Evolutionary conservation across 2,329 filamentous ascomycete species (phyloP), one percentile per base, ranked within the genome.

Genomic region (Phialocephala subalpina): DNA sequence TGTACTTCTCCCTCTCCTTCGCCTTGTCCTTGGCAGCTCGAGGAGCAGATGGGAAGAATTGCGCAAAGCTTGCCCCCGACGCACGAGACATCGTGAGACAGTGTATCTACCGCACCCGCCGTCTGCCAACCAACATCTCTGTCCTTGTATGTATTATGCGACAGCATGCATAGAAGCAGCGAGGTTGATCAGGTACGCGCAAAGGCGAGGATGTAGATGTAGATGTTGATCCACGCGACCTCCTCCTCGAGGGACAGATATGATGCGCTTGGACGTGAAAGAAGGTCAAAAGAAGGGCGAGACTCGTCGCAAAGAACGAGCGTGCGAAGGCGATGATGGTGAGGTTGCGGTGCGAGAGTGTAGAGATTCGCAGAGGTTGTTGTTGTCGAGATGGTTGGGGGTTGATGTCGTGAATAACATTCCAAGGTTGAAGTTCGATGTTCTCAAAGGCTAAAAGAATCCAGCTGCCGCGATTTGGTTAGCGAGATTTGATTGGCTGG

Each of bases 21-120:
- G 85, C 84, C 74, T 83, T 83, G 77, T 87, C 84, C 78, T 83
- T 83, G 64, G 84, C 83, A 65, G 75, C 73, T 58, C 73, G 75
- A 73, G 92, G 91, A 77, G 91, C 92, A 78, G 90, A 88, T 73
- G 91, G 92, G 80, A 94, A 94, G 86, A 93, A 96, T 82, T 94
- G 89, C 82, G 91, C 92, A 85, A 94, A 94, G 82, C 90, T 90
- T 83, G 91, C 90, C 80, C 84, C 83, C 69, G 86, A 85, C 78
- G 90, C 87, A 84, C 92, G 92, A 88, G 92, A 92, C 91, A 92
- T 92, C 82, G 82, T 89, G 84, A 77, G 62, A 72, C 70, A 70
- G 64, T 69, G 55, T 78, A 72, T 76, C 73, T 77, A 76, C 71
- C 74, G 70, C 73, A 63, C 64, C 69, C 69, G 65, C 72, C 74